Evolutionary conservation across 495 filamentous ascomycete genomes (phyloP).

Genomic region (Penicillium malachiteum): DNA sequence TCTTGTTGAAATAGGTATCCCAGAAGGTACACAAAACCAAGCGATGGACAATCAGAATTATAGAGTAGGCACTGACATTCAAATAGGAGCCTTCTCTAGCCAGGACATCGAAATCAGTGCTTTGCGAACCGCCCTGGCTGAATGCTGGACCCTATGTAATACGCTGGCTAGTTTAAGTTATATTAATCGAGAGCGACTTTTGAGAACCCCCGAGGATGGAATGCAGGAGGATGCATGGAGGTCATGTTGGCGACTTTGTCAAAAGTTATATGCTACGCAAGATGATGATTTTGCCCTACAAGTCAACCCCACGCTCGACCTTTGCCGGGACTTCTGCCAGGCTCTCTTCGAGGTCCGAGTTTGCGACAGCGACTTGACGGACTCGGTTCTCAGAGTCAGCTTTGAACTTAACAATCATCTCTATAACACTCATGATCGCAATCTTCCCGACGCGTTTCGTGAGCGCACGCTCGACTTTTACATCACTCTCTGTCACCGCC

Average conservation of each 20-base stretch:
- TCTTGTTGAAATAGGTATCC: constrained; percentile 38
- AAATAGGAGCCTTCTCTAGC: constrained; percentile 35
- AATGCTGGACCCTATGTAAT: constrained; percentile 95
- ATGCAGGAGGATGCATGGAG: constrained; percentile 85
- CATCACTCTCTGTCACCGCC: constrained; percentile 83
- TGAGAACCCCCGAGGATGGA: constrained; percentile 64
- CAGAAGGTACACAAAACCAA: constrained; percentile 32
- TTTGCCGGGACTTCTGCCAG: constrained; percentile 90
- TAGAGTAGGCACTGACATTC: constrained; percentile 5
- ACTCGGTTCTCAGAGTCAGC: constrained; percentile 85
- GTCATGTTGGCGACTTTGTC: constrained; percentile 87
- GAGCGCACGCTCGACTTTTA: constrained; percentile 92
- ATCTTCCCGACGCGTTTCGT: constrained; percentile 81
- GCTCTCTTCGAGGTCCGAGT: constrained; percentile 80
- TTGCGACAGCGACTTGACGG: constrained; percentile 69
- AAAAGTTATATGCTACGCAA: constrained; percentile 78
- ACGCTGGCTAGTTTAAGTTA: constrained; percentile 83
- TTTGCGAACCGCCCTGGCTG: constrained; percentile 73
- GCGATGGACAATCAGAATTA: not conserved
- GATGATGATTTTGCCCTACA: constrained; percentile 71
- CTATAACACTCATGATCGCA: constrained; percentile 85
- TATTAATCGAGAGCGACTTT: constrained; percentile 76
- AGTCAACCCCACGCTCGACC: constrained; percentile 73
- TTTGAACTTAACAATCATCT: constrained; percentile 95
- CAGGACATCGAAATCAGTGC: constrained; percentile 67